These are phyloP conservation scores for Aspergillus candidus DNA, from an alignment of 2,329 filamentous ascomycete genomes.

Conservation along the genomic window DNA sequence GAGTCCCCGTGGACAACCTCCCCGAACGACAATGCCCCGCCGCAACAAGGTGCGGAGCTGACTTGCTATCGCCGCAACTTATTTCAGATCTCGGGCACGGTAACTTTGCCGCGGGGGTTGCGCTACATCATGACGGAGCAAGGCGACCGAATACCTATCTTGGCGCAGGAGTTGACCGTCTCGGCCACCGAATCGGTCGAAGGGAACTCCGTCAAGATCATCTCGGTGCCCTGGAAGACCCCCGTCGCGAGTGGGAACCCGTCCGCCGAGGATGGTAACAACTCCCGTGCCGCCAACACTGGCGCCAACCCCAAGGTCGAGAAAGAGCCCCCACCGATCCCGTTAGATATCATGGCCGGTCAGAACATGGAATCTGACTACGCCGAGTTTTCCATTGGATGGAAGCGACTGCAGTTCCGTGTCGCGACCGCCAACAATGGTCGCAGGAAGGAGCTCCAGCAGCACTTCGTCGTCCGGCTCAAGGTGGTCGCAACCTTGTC, in stretches of 20 bases:
- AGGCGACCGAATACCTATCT: constrained; percentile 76
- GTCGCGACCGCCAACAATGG: constrained; percentile 97
- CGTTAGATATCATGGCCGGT: constrained; percentile 61
- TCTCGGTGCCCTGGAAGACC: constrained; percentile 97
- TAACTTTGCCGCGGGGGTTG: constrained; percentile 71
- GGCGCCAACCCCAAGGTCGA: constrained; percentile 57
- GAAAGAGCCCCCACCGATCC: constrained; percentile 79
- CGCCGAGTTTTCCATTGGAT: constrained; percentile 85
- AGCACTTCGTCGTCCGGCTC: constrained; percentile 86
- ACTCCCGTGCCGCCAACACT: constrained; percentile 13
- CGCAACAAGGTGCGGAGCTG: constrained; percentile 59
- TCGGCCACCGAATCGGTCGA: constrained; percentile 94
- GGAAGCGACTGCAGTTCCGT: constrained; percentile 88
- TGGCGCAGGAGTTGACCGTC: constrained; percentile 76
- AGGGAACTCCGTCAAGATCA: constrained; percentile 83
- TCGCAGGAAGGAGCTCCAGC: constrained; percentile 86
- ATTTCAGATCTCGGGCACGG: constrained; percentile 89
- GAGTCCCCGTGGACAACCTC: constrained; percentile 58
- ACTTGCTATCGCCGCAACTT: constrained; percentile 95
- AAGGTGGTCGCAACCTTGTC: constrained; percentile 79
- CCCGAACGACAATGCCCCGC: constrained; percentile 48
- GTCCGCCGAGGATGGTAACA: constrained; percentile 28
- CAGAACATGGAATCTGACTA: constrained; percentile 72
- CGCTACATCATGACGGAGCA: constrained; percentile 77
- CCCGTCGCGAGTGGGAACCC: constrained; percentile 65